Percentiles rank a stretch among this genome's conserved stretches.
phyloP scores from a whole-genome alignment of 2,329 filamentous ascomycete species.

The Exophiala sp. region DNA sequence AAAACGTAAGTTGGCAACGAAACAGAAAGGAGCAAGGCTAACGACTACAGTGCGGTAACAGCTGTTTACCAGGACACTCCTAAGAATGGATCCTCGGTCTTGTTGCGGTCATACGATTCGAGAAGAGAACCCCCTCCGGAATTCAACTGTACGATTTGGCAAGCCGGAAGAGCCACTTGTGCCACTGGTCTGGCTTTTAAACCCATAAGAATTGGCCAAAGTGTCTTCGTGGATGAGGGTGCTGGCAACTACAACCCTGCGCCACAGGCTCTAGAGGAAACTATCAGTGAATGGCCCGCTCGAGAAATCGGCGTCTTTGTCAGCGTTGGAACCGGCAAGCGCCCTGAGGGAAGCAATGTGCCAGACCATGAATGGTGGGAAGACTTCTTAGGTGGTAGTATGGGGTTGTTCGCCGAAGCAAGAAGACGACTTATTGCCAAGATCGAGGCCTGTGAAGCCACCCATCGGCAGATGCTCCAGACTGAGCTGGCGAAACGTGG shows the following conservation, averaged over 20 bases:
- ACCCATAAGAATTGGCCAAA: constrained; percentile 88
- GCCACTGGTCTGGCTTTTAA: constrained; percentile 94
- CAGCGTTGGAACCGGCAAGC: constrained; percentile 89
- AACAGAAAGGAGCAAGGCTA: constrained; percentile 1
- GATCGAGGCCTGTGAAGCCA: constrained; percentile 91
- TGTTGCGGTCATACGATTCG: constrained; percentile 93
- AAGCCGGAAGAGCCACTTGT: constrained; percentile 90
- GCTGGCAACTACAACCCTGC: constrained; percentile 88
- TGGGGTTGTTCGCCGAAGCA: constrained; percentile 90
- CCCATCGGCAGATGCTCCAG: constrained; percentile 79
- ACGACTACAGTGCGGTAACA: constrained; percentile 68
- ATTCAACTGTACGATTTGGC: constrained; percentile 93
- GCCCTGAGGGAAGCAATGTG: constrained; percentile 67
- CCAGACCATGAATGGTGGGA: constrained; percentile 82
- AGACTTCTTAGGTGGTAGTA: constrained; percentile 65
- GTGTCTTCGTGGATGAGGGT: constrained; percentile 90
- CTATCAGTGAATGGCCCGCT: constrained; percentile 92
- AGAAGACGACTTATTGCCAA: constrained; percentile 79
- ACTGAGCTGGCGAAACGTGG: constrained; percentile 73
- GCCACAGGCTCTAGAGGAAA: constrained; percentile 82
- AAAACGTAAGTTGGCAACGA: constrained; percentile 69
- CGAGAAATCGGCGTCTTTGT: constrained; percentile 88
- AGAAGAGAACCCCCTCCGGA: constrained; percentile 85
- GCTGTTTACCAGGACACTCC: constrained; percentile 83
- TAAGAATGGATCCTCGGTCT: constrained; percentile 62